Base-by-base conservation (phyloP, 148 eudicot species). In the Fallopia convolvulus region DNA sequence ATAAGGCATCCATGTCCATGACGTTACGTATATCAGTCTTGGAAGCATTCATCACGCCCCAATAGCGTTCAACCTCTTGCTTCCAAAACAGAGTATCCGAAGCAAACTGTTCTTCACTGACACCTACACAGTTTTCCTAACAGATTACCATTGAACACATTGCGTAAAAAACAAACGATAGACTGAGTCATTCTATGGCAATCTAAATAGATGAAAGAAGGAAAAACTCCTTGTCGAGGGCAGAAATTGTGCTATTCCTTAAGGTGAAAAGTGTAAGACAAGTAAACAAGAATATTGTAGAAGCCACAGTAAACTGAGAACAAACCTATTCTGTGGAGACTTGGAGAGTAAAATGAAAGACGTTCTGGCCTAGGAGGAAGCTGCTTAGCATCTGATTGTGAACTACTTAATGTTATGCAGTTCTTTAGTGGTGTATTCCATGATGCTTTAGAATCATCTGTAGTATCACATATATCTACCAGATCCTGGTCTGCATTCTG, bases 1-100 rank as follows among this genome's bases (percentile, higher is more conserved):
- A 85, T 26, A 80, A 80, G 30, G 99, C 97, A 84, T 89, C 93
- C 99, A 93, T 93, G 83, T 95, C 99, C 97, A 95, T 91, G 23
- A 91, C 90, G 84, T 93, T 95, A 14, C 98, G 87, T 80, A 95
- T 81, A 75, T 90, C 89, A 76, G 86, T 77, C 80, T 91, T 87
- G 65, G 79, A 85, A 70, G 85, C 87, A 81, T 89, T 83, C 94
- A 95, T 89, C 85, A 95, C 74, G 70, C 84, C 82, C 99, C 99
- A 93, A 82, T 95, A 95, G 39, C 88, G 89, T 75, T 86, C 94
- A 84, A 95, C 90, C 87, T 95, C 97, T 78, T 91, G 88, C 83
- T 91, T 89, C 99, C 99, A 93, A 82, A 81, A 95, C 65, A 90
- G 79, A 3, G 97, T 91, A 85, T 93, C 87, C 10, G 78, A 18